Percentiles rank a stretch among this genome's conserved stretches.
These are phyloP conservation scores for Coemansia erecta DNA, from an alignment of 192 early-diverging fungal genomes.

Conservation along the genomic window DNA sequence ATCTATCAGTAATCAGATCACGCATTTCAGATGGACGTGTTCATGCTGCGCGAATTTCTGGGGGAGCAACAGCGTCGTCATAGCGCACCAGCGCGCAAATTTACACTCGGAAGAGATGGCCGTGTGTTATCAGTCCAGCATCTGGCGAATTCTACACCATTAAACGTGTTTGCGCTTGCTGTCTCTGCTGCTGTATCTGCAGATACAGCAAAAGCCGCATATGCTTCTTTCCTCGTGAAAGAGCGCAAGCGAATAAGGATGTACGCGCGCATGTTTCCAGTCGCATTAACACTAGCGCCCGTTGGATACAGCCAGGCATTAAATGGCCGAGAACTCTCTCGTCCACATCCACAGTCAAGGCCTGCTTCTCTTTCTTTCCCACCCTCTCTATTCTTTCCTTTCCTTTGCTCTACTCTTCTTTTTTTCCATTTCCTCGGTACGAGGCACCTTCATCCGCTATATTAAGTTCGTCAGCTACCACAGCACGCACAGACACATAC, in stretches of 20 bases:
- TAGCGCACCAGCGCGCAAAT: too few species aligned
- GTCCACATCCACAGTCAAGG: not conserved
- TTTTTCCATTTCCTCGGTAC: constrained; percentile 1
- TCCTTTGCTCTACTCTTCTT: not conserved
- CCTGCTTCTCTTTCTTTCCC: not conserved
- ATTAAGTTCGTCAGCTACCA: not conserved
- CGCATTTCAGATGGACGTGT: not conserved
- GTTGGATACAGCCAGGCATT: too few species aligned
- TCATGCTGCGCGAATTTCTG: not conserved
- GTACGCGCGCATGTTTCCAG: not conserved
- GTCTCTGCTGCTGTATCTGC: too few species aligned
- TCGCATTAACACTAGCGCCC: not conserved
- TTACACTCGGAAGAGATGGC: too few species aligned
- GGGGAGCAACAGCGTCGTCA: too few species aligned
- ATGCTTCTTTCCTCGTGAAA: too few species aligned
- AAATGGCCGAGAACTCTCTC: too few species aligned
- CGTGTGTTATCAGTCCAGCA: too few species aligned
- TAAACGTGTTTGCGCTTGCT: too few species aligned
- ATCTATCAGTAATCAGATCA: not conserved
- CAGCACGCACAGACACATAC: constrained; percentile 7
- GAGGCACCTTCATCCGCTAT: not conserved
- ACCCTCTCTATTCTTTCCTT: not conserved
- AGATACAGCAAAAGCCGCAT: too few species aligned
- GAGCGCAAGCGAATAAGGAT: not conserved
- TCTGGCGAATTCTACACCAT: too few species aligned